A percentile compares a stretch with the other conserved stretches of the same genome.
These are phyloP conservation scores for Globisporangium ultimum DNA, from an alignment of 352 stramenopile species.

Conservation along the genomic window DNA sequence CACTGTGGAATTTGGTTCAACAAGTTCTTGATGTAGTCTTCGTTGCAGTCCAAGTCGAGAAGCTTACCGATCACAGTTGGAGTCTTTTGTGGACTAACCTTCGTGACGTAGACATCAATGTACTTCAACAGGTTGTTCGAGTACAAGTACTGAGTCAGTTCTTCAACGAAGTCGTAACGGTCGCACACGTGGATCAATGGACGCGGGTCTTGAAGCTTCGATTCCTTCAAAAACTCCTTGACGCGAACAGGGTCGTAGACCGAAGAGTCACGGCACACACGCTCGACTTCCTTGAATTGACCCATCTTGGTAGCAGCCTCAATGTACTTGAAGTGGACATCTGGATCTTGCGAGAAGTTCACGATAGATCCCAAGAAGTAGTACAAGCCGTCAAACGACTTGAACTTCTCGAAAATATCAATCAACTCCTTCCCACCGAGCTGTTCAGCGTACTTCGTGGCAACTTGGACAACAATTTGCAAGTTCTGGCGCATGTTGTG, in stretches of 20 bases:
- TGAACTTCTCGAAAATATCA: constrained; percentile 99
- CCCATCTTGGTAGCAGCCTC: constrained; percentile 99
- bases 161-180: constrained; percentile 98
- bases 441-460: constrained; percentile 93
- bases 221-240: constrained; percentile 99
- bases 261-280: constrained; percentile 99
- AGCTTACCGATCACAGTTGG: constrained; percentile 99
- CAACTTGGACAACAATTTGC: constrained; percentile 98
- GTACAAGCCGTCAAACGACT: constrained; percentile 97
- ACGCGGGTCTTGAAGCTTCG: constrained; percentile 98
- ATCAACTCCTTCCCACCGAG: constrained; percentile 95
- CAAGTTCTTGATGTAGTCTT: constrained; percentile 99
- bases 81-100: constrained; percentile 97
- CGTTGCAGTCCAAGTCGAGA: constrained; percentile 96
- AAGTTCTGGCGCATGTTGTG: constrained; percentile 97
- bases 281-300: constrained; percentile 99
- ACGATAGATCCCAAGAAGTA: constrained; percentile 99
- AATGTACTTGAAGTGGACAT: constrained; percentile 99
- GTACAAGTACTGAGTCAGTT: constrained; percentile 99
- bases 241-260: constrained; percentile 99
- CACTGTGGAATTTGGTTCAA: constrained; percentile 96
- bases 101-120: constrained; percentile 99
- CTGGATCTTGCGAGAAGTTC: constrained; percentile 97
- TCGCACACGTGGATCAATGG: constrained; percentile 99
- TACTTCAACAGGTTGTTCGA: constrained; percentile 99